Conservation (phyloP, 306 rosid genomes). For the Cajanus cajan region DNA sequence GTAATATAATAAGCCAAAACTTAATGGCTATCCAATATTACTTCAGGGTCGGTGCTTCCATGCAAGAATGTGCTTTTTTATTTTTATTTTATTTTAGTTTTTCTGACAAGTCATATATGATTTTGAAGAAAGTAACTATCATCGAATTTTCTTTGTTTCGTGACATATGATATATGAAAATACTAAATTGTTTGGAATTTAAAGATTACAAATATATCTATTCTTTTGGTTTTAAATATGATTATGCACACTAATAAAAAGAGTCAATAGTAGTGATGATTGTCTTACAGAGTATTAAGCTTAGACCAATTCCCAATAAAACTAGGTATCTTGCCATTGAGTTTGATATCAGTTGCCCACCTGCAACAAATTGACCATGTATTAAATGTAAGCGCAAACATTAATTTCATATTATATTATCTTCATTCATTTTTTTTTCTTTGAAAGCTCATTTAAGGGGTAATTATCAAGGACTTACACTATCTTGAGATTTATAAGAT, state of each 20-base stretch:
- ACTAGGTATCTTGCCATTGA: conserved; percentile 56
- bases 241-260: neutral
- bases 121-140: neutral
- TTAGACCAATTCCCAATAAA: conserved; percentile 59
- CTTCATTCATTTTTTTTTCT: neutral
- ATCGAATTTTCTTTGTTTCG: neutral
- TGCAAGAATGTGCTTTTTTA: too few species aligned
- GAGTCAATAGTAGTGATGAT: neutral
- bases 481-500: conserved; percentile 30
- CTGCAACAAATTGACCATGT: conserved; percentile 30
- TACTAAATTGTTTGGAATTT: neutral
- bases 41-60: too few species aligned
- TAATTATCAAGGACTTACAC: conserved; percentile 42
- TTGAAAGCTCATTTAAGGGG: neutral
- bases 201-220: neutral
- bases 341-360: conserved; percentile 55
- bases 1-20: too few species aligned
- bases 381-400: neutral
- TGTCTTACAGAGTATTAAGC: conserved; percentile 50
- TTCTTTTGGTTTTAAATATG: neutral
- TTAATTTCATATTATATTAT: neutral
- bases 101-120: too few species aligned
- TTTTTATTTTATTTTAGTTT: too few species aligned
- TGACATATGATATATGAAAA: neutral
- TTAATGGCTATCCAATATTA: too few species aligned